Base-by-base conservation (phyloP, 2,329 filamentous ascomycete genomes). In the Pestalotiopsis sp. region DNA sequence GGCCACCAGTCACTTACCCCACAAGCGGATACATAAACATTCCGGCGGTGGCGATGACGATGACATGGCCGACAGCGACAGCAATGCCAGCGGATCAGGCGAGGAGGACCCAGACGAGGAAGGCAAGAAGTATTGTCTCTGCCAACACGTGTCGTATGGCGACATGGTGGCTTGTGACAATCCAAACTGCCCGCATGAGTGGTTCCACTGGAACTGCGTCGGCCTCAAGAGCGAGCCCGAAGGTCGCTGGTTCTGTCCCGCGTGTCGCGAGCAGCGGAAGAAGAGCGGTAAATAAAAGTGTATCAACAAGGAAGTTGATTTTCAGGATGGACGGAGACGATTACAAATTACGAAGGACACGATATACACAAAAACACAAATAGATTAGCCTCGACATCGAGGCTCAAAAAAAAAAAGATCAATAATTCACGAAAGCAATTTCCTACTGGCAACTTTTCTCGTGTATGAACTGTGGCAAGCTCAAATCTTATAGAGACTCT, bases 161-260 rank as follows among this genome's bases (percentile, higher is more conserved):
- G 92, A 95, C 76, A 96, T 96, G 93, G 93, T 96, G 71, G 93
- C 92, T 38, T 96, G 93, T 82, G 93, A 96, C 83, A 95, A 95
- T 79, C 90, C 92, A 69, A 87, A 91, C 72, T 96, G 93, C 80
- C 90, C 90, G 61, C 93, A 89, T 76, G 93, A 96, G 81, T 96
- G 93, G 93, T 96, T 96, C 79, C 93, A 96, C 81, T 96, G 93
- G 92, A 90, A 84, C 58, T 92, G 90, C 74, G 90, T 92, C 64
- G 89, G 89, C 23, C 84, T 92, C 39, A 91, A 90, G 79, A 90
- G 87, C 74, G 90, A 91, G 77, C 90, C 90, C 7, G 88, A 87
- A 68, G 90, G 90, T 39, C 90, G 85, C 27, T 92, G 90, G 90
- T 91, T 87, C 76, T 92, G 90, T 73, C 89, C 90, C 2, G 82